Percentiles rank a stretch among this genome's conserved stretches.
Evolutionary conservation across 129 eudicot genomes (phyloP).

Genomic region (Centella asiatica): DNA sequence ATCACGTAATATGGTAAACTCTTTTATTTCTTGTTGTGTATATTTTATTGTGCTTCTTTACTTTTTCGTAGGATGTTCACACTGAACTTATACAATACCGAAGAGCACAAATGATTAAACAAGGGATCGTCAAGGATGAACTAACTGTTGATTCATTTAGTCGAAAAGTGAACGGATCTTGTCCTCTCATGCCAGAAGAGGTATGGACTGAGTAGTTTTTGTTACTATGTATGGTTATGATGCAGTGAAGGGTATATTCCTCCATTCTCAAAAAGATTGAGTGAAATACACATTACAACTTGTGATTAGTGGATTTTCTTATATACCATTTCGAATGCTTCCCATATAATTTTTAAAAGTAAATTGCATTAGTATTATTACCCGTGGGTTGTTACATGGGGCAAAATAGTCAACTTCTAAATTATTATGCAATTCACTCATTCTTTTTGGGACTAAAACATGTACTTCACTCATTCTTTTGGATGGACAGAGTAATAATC

Average conservation of each 20-base stretch:
- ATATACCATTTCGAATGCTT: too few species aligned
- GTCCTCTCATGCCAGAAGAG: constrained; percentile 61
- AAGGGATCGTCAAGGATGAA: constrained; percentile 52
- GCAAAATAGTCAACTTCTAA: too few species aligned
- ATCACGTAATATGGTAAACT: not conserved
- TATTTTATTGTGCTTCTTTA: constrained; percentile 5
- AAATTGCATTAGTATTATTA: too few species aligned
- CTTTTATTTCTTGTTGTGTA: not conserved
- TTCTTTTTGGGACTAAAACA: too few species aligned
- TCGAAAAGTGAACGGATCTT: constrained; percentile 64
- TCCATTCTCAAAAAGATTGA: too few species aligned
- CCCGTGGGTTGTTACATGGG: too few species aligned
- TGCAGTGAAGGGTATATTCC: not conserved
- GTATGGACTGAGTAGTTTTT: constrained; percentile 15
- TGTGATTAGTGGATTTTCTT: too few species aligned
- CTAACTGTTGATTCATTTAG: constrained; percentile 58
- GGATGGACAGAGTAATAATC: too few species aligned
- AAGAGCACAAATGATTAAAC: constrained; percentile 80
- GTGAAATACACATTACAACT: too few species aligned
- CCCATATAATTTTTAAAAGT: too few species aligned
- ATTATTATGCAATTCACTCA: too few species aligned
- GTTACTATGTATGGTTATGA: not conserved
- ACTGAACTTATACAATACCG: constrained; percentile 79
- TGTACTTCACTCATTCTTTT: too few species aligned
- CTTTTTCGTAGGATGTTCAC: constrained; percentile 62